Evolutionary conservation across 73 alveolate species (phyloP).

Genomic region (Breviolum minutum): DNA sequence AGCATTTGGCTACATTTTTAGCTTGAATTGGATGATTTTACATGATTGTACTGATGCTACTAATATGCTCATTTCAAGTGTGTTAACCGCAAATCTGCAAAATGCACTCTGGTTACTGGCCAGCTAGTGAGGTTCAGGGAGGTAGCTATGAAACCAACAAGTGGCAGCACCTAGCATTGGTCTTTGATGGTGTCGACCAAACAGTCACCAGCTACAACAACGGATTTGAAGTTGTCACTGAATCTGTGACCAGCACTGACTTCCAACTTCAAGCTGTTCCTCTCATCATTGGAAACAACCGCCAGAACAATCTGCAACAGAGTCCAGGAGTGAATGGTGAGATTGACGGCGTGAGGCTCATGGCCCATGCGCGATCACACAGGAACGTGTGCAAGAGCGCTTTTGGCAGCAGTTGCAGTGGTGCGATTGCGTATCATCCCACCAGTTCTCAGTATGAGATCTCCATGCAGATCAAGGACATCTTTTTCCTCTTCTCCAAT

Average conservation of each 20-base stretch:
- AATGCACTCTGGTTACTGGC: too few relatives aligned
- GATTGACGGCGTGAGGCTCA: constrained; percentile 33
- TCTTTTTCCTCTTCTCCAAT: background rate
- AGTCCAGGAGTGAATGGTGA: background rate
- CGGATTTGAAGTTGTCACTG: constrained; percentile 13
- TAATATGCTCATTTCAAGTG: too few relatives aligned
- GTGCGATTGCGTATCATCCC: constrained; percentile 57
- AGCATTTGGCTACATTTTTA: too few relatives aligned
- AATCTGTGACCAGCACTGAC: background rate
- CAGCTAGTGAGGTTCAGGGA: background rate
- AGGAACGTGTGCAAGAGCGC: constrained; percentile 64
- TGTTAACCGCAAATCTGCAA: too few relatives aligned
- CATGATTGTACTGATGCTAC: too few relatives aligned
- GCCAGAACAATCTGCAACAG: background rate
- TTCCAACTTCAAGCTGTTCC: constrained; percentile 6
- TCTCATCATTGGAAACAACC: background rate
- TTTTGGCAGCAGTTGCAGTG: background rate
- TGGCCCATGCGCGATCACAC: constrained; percentile 70
- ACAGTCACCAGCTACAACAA: constrained; percentile 2
- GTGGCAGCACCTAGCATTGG: constrained; percentile 11
- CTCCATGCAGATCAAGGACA: constrained; percentile 12
- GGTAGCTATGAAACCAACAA: background rate
- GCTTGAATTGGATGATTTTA: too few relatives aligned
- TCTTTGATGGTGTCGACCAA: constrained; percentile 52
- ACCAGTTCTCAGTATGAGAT: constrained; percentile 40